Conservation (phyloP, 2,329 filamentous ascomycete species). For the Aspergillus viridinutans region DNA sequence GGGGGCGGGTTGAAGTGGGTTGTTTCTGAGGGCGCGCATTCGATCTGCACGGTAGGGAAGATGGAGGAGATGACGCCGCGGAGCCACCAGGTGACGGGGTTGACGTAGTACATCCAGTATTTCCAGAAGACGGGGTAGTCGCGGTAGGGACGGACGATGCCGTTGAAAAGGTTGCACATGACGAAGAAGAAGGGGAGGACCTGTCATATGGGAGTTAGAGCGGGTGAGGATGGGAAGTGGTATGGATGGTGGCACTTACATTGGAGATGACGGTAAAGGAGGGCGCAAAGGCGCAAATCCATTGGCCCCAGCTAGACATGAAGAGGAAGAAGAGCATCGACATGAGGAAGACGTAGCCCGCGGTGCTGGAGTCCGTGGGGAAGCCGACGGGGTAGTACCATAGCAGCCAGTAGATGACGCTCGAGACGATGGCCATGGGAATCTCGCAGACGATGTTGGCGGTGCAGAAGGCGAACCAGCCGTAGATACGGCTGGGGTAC, state of each 20-base stretch:
- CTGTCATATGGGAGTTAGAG: constrained; percentile 21
- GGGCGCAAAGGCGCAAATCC: constrained; percentile 78
- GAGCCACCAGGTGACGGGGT: constrained; percentile 68
- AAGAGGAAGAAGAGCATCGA: constrained; percentile 73
- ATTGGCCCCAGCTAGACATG: constrained; percentile 72
- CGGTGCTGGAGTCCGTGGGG: constrained; percentile 58
- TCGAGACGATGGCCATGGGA: constrained; percentile 61
- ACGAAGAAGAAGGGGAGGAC: constrained; percentile 77
- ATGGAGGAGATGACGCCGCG: constrained; percentile 64
- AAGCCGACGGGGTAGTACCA: constrained; percentile 77
- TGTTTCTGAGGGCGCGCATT: constrained; percentile 54
- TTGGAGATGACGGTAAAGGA: constrained; percentile 75
- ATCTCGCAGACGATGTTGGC: constrained; percentile 71
- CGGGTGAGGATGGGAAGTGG: not conserved
- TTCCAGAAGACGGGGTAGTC: constrained; percentile 66
- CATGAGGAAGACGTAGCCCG: constrained; percentile 77
- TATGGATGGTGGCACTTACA: constrained; percentile 16
- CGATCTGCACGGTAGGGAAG: constrained; percentile 49
- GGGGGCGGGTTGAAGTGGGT: constrained; percentile 63
- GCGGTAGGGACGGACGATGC: constrained; percentile 65
- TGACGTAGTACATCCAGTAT: constrained; percentile 67
- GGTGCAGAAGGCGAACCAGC: constrained; percentile 71
- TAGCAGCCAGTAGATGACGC: constrained; percentile 65
- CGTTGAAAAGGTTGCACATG: constrained; percentile 72
- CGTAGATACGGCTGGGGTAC: constrained; percentile 69